phyloP scores from a whole-genome alignment of 192 early-diverging fungal genomes.

The Phycomyces nitens region DNA sequence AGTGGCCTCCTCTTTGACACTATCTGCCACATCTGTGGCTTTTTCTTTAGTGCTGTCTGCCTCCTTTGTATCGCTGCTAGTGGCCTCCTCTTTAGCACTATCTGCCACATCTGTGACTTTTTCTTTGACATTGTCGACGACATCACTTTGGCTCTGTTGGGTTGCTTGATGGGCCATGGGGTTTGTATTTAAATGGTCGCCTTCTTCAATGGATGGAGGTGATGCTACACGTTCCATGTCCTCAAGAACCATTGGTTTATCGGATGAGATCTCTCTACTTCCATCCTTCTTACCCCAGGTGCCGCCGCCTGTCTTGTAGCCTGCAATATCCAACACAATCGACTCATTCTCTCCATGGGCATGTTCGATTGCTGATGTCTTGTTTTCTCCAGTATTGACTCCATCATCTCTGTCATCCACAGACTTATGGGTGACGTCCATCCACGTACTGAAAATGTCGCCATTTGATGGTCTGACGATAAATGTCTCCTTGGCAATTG shows the following conservation, averaged over 20 bases:
- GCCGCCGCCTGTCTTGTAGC: conserved; percentile 36
- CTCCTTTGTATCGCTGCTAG: background rate
- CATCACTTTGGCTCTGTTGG: too few relatives aligned
- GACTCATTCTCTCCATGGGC: conserved; percentile 40
- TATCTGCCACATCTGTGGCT: background rate
- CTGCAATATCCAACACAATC: conserved; percentile 49
- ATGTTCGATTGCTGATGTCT: background rate
- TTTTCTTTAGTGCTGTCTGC: background rate
- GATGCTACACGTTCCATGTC: too few relatives aligned
- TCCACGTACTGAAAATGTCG: conserved; percentile 19
- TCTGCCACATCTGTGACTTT: background rate
- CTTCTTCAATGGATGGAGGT: too few relatives aligned
- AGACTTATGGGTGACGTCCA: conserved; percentile 32
- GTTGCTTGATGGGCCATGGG: too few relatives aligned
- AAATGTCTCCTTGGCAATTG: conserved; percentile 35
- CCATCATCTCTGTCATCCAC: conserved; percentile 7
- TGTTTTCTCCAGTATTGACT: background rate
- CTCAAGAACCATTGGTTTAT: too few relatives aligned
- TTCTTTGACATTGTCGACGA: background rate
- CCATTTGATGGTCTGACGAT: conserved; percentile 35
- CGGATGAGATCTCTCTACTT: too few relatives aligned
- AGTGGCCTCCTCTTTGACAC: background rate
- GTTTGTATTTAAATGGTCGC: too few relatives aligned
- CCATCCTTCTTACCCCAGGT: background rate
- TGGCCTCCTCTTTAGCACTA: background rate